Conservation (phyloP, 2,329 filamentous ascomycete species). For the Westerdykella ornata region DNA sequence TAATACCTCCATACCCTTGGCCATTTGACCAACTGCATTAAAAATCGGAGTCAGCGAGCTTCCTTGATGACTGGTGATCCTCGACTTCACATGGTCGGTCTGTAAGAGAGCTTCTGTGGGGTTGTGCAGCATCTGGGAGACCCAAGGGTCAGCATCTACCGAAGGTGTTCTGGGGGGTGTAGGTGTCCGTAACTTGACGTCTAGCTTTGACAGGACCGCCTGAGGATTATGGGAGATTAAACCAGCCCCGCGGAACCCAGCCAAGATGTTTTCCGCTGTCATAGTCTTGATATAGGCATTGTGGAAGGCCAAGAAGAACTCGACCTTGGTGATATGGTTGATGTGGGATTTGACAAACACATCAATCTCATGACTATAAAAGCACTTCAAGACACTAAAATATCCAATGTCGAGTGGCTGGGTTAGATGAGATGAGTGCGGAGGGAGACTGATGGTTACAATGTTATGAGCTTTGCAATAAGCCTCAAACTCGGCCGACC, state of each 20-base stretch:
- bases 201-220: conserved; percentile 29
- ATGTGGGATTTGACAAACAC: conserved; percentile 21
- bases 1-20: too few species aligned
- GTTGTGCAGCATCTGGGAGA: too few species aligned
- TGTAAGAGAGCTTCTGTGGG: too few species aligned
- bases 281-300: conserved; percentile 18
- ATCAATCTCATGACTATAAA: conserved; percentile 26
- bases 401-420: conserved; percentile 36
- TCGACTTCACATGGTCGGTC: too few species aligned
- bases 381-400: conserved; percentile 31
- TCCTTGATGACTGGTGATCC: too few species aligned
- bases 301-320: conserved; percentile 18
- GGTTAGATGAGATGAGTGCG: conserved; percentile 33
- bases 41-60: too few species aligned
- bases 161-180: too few species aligned
- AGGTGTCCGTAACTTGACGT: conserved; percentile 13
- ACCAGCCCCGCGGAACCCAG: conserved; percentile 27
- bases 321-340: conserved; percentile 22
- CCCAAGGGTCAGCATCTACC: too few species aligned
- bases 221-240: conserved; percentile 29
- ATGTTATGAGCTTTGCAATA: conserved; percentile 36
- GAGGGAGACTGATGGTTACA: conserved; percentile 34
- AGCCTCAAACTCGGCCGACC: conserved; percentile 31
- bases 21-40: too few species aligned
- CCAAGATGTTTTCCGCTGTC: conserved; percentile 20